phyloP scores from a whole-genome alignment of 805 yeast species.

The Lachancea sp. region DNA sequence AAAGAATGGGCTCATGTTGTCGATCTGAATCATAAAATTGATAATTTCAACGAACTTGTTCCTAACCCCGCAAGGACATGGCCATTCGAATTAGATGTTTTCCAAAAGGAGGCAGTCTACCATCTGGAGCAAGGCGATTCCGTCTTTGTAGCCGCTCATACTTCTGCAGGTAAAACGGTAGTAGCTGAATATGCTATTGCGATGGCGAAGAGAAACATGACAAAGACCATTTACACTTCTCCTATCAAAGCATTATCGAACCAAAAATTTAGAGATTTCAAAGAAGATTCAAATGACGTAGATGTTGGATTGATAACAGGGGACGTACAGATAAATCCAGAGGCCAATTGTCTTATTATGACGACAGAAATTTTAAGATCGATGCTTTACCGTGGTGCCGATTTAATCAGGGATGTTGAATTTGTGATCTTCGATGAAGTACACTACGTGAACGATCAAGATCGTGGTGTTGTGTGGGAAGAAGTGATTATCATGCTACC shows the following conservation, averaged over 20 bases:
- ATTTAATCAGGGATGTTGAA: conserved; percentile 91
- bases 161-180: conserved; percentile 97
- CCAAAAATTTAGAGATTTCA: conserved; percentile 85
- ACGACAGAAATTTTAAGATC: conserved; percentile 93
- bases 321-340: conserved; percentile 95
- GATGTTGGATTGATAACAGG: conserved; percentile 96
- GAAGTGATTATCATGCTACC: conserved; percentile 97
- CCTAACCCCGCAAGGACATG: conserved; percentile 91
- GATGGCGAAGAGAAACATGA: conserved; percentile 92
- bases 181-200: conserved; percentile 98
- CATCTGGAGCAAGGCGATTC: conserved; percentile 97
- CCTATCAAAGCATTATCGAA: conserved; percentile 89
- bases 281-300: conserved; percentile 65
- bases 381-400: conserved; percentile 96
- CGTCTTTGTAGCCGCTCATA: conserved; percentile 97
- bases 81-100: conserved; percentile 92
- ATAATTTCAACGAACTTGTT: conserved; percentile 78
- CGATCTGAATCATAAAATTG: conserved; percentile 74
- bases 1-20: conserved; percentile 94
- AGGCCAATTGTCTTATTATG: conserved; percentile 94
- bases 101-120: conserved; percentile 94
- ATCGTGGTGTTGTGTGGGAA: conserved; percentile 99
- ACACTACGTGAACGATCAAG: conserved; percentile 94
- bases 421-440: conserved; percentile 97
- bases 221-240: conserved; percentile 92